Evolutionary conservation across 2,329 filamentous ascomycete species (phyloP).

Genomic region (Fusarium humuli): DNA sequence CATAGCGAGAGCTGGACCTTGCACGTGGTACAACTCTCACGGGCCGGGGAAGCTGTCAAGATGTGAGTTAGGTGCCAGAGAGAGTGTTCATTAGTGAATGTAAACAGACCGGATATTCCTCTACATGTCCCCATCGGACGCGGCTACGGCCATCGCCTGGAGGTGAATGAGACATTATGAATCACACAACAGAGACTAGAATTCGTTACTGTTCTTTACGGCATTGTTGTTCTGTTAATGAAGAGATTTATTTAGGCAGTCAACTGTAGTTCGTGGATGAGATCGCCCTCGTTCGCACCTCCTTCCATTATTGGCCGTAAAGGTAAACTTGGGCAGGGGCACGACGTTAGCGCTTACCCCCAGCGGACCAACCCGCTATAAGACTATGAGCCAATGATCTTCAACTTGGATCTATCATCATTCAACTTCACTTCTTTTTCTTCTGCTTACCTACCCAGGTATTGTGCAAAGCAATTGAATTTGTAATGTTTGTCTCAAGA

Average conservation of each 20-base stretch:
- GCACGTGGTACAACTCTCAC: conserved; percentile 9
- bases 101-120: conserved; percentile 38
- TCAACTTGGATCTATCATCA: background rate
- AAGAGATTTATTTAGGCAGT: background rate
- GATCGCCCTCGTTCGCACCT: conserved; percentile 5
- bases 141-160: conserved; percentile 21
- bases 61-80: conserved; percentile 8
- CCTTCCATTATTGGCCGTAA: background rate
- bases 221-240: background rate
- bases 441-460: background rate
- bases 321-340: background rate
- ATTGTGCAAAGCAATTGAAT: background rate
- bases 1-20: conserved; percentile 6
- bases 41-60: conserved; percentile 8
- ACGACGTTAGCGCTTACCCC: conserved; percentile 15
- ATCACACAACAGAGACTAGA: background rate
- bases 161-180: conserved; percentile 16
- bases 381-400: background rate
- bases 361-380: background rate
- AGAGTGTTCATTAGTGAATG: background rate
- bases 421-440: background rate
- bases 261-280: background rate
- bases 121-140: conserved; percentile 35
- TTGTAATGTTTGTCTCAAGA: conserved; percentile 6
- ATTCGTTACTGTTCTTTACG: background rate